These are phyloP conservation scores for Daucus carota DNA, from an alignment of 129 eudicot species.

Conservation along the genomic window DH1_v3.0 NC_030385.2:45428501-45429000, in stretches of 20 bases:
- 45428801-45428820: not conserved
- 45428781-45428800: not conserved
- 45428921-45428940: not conserved
- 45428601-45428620: conserved; percentile 82
- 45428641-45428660: conserved; percentile 64
- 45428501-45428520: conserved; percentile 83
- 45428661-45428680: not conserved
- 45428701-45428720: not conserved
- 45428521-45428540: conserved; percentile 60
- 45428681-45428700: not conserved
- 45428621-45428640: conserved; percentile 72
- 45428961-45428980: not conserved
- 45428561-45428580: conserved; percentile 77
- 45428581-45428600: conserved; percentile 66
- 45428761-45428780: not conserved
- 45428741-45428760: not conserved
- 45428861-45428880: not conserved
- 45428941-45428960: not conserved
- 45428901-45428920: not conserved
- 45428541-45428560: conserved; percentile 66
- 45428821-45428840: not conserved
- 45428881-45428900: not conserved
- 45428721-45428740: not conserved
- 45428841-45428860: not conserved
- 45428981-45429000: not conserved